Evolutionary conservation across 768 basidiomycete species (phyloP).

Genomic region (Lactarius indigo): DNA sequence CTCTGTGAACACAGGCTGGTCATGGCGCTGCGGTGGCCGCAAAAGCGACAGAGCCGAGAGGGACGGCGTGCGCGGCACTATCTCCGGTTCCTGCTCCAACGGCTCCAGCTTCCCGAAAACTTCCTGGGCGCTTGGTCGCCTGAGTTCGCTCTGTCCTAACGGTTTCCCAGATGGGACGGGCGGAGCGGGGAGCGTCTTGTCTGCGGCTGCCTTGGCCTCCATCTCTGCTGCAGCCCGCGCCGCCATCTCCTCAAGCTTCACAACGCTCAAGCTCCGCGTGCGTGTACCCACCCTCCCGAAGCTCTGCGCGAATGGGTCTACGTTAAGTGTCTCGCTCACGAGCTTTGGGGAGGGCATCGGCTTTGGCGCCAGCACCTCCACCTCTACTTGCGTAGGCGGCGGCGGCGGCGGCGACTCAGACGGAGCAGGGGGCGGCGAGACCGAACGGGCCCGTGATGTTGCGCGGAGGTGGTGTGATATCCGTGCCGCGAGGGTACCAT

Average conservation of each 20-base stretch:
- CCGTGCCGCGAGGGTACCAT: constrained; percentile 56
- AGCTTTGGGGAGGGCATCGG: constrained; percentile 66
- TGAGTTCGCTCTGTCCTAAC: constrained; percentile 16
- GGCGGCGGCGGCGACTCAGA: constrained; percentile 34
- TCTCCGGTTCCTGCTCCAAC: neutral
- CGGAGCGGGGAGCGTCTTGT: constrained; percentile 61
- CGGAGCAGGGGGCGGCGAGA: constrained; percentile 59
- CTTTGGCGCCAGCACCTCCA: constrained; percentile 54
- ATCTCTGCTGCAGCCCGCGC: constrained; percentile 37
- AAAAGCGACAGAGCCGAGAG: constrained; percentile 33
- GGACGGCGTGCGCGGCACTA: constrained; percentile 28
- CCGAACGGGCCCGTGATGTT: constrained; percentile 55
- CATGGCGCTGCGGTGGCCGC: constrained; percentile 25
- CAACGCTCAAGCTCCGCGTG: constrained; percentile 57
- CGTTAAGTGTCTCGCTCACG: constrained; percentile 24
- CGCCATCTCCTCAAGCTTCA: constrained; percentile 69
- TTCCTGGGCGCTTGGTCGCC: constrained; percentile 33
- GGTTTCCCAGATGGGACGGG: constrained; percentile 49
- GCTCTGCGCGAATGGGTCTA: constrained; percentile 2
- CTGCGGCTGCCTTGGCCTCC: constrained; percentile 31
- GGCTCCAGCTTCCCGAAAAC: constrained; percentile 28
- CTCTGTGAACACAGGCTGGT: neutral
- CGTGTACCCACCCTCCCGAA: constrained; percentile 25
- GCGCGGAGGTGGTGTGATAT: constrained; percentile 56
- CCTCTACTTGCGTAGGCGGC: constrained; percentile 9